Evolutionary conservation across 2,329 filamentous ascomycete species (phyloP).

Genomic region (Ascochyta fabae): DNA sequence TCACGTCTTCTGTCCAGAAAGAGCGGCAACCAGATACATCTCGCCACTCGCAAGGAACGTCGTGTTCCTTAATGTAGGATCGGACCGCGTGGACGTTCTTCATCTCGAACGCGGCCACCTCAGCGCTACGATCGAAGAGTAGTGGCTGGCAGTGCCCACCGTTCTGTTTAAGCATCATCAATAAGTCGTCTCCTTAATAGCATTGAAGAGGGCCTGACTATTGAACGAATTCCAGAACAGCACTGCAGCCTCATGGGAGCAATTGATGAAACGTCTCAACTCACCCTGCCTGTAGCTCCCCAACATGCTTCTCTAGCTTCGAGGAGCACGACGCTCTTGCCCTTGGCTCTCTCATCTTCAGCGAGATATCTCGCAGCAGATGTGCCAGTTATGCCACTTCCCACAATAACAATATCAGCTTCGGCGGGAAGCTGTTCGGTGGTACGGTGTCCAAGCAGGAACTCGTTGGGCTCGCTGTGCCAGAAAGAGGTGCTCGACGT

Average conservation of each 20-base stretch:
- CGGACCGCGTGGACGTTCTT: slow-evolving; percentile 69
- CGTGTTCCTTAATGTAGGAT: slow-evolving; percentile 62
- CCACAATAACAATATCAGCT: slow-evolving; percentile 74
- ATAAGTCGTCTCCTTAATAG: background rate
- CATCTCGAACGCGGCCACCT: slow-evolving; percentile 74
- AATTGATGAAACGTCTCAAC: slow-evolving; percentile 30
- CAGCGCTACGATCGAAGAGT: slow-evolving; percentile 65
- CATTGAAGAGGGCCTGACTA: too few relatives aligned
- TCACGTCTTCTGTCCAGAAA: slow-evolving; percentile 64
- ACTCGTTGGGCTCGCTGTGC: slow-evolving; percentile 70
- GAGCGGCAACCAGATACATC: slow-evolving; percentile 68
- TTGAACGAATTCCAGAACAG: background rate
- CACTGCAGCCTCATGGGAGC: background rate
- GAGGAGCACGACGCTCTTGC: slow-evolving; percentile 69
- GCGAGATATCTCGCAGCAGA: slow-evolving; percentile 70
- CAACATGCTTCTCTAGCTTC: slow-evolving; percentile 82
- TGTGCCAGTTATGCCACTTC: slow-evolving; percentile 77
- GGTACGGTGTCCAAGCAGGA: slow-evolving; percentile 71
- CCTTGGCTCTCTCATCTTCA: slow-evolving; percentile 52
- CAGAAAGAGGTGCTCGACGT: slow-evolving; percentile 73
- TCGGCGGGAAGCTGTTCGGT: slow-evolving; percentile 66
- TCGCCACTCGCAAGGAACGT: slow-evolving; percentile 74
- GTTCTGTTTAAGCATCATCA: slow-evolving; percentile 45
- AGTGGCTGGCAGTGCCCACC: slow-evolving; percentile 75
- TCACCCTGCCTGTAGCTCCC: slow-evolving; percentile 81